A percentile compares a stretch with the other conserved stretches of the same genome.
phyloP scores from a whole-genome alignment of 208 protist species.

The Strigomonas oncopelti region DNA sequence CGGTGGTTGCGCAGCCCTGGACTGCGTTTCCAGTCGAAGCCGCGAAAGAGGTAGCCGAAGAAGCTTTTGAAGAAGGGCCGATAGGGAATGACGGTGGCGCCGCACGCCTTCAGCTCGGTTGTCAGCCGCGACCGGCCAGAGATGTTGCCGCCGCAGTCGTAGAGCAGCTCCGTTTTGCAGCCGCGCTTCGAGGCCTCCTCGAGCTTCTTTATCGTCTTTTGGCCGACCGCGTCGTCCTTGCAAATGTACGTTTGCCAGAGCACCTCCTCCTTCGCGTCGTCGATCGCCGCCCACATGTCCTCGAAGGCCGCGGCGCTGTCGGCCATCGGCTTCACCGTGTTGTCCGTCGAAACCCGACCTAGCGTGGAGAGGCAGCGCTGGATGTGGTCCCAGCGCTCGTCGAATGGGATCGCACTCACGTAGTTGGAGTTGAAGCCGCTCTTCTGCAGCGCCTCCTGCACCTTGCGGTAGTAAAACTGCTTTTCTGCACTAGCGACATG shows the following conservation, averaged over 20 bases:
- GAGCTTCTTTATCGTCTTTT: constrained; percentile 62
- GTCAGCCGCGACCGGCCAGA: constrained; percentile 70
- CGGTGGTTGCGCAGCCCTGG: constrained; percentile 88
- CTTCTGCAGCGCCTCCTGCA: constrained; percentile 16
- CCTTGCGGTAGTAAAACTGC: constrained; percentile 26
- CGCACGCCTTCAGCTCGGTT: constrained; percentile 60
- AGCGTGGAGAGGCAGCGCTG: constrained; percentile 48
- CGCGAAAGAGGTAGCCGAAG: constrained; percentile 57
- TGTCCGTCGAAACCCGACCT: constrained; percentile 59
- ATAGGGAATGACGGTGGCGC: constrained; percentile 76
- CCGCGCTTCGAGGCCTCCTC: constrained; percentile 63
- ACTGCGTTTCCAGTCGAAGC: constrained; percentile 74
- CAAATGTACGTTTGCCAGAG: constrained; percentile 93
- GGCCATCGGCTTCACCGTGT: constrained; percentile 55
- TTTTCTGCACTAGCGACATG: too few relatives aligned
- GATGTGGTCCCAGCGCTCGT: constrained; percentile 76
- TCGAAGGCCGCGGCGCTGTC: constrained; percentile 80
- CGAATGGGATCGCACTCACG: constrained; percentile 48
- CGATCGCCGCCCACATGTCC: constrained; percentile 84
- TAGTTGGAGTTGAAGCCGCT: constrained; percentile 25
- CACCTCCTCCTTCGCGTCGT: constrained; percentile 61
- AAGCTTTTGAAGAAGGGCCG: constrained; percentile 79
- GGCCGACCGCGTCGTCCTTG: constrained; percentile 85
- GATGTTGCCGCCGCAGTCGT: constrained; percentile 90
- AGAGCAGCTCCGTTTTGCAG: constrained; percentile 80